Evolutionary conservation across 2,329 filamentous ascomycete genomes (phyloP), one percentile per base, ranked within the genome.

Genomic region (Achaetomium macrosporum): DNA sequence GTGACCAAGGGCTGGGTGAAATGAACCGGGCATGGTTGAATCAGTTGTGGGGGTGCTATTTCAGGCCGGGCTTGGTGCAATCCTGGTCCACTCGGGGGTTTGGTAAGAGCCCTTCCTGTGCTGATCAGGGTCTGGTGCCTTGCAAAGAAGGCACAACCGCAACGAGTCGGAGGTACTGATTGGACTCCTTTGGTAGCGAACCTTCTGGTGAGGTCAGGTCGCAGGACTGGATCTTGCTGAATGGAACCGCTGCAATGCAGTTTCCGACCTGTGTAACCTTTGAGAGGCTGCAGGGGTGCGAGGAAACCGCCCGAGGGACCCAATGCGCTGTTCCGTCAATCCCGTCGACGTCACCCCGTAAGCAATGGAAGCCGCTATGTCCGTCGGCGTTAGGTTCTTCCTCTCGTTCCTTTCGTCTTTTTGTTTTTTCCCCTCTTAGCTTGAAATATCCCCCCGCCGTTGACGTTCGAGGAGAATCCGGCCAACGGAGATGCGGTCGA

Each of bases 1-100:
- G 54, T 53, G 46, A 51, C 70, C 73, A 66, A 79, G 71, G 58
- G 68, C 69, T 63, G 76, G 74, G 71, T 80, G 76, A 68, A 79
- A 71, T 59, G 76, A 76, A 47, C 51, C 57, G 53, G 64, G 63
- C 65, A 63, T 63, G 59, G 58, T 57, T 41, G 58, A n/a, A 53
- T 52, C 36, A 19, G 25, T 25, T n/a, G 29, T 35, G 42, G 58
- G 58, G 50, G 47, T 56, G 52, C 51, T 60, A 55, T 54, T 54
- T 55, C 54, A 39, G 53, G 54, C 37, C 49, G 48, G 48, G 48
- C 41, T 47, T 16, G 48, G 35, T 13, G 43, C 31, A 45, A 41
- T 29, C 33, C 36, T 47, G 41, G 43, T 16, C 12, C 47, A 8
- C 16, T 33, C 13, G 20, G 37, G 41, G 44, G 44, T 30, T 53